These are phyloP conservation scores for Limnomonas spitsbergensis DNA, from an alignment of 139 green algal species.

Conservation along the genomic window DNA sequence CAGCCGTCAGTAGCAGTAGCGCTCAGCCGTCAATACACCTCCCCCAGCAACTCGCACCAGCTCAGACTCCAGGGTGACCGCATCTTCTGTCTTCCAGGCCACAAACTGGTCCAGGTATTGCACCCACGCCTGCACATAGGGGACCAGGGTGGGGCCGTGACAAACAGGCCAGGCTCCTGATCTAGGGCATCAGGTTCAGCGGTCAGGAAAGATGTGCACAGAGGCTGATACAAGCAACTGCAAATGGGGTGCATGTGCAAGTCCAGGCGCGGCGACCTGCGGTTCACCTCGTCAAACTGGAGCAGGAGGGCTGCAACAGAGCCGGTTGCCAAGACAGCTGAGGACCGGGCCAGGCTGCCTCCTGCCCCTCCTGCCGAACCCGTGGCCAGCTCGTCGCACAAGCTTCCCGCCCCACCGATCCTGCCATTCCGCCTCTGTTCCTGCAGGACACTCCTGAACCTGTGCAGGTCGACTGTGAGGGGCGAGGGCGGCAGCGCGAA, in stretches of 20 bases:
- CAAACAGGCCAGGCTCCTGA: no score
- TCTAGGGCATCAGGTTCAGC: no score
- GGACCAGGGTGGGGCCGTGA: no score
- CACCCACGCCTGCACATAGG: constrained; percentile 81
- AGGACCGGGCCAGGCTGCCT: background rate
- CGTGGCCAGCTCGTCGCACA: background rate
- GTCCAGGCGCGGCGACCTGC: no score
- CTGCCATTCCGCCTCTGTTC: no score
- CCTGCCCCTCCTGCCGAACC: background rate
- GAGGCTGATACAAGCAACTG: background rate
- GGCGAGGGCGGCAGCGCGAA: constrained; percentile 11
- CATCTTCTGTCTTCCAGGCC: constrained; percentile 86
- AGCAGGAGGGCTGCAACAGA: background rate
- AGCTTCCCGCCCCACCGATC: background rate
- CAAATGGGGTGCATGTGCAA: background rate
- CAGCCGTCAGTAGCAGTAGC: no score
- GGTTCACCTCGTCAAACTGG: constrained; percentile 6
- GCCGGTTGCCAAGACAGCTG: background rate
- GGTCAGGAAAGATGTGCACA: no score
- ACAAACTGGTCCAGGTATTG: constrained; percentile 90
- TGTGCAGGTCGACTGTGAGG: constrained; percentile 19
- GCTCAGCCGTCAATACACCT: background rate
- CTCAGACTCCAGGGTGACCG: constrained; percentile 68
- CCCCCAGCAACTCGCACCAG: constrained; percentile 45
- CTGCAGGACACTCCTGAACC: background rate